These are phyloP conservation scores for Paracamarosporium sp. DNA, from an alignment of 2,329 filamentous ascomycete species.

Conservation along the genomic window DNA sequence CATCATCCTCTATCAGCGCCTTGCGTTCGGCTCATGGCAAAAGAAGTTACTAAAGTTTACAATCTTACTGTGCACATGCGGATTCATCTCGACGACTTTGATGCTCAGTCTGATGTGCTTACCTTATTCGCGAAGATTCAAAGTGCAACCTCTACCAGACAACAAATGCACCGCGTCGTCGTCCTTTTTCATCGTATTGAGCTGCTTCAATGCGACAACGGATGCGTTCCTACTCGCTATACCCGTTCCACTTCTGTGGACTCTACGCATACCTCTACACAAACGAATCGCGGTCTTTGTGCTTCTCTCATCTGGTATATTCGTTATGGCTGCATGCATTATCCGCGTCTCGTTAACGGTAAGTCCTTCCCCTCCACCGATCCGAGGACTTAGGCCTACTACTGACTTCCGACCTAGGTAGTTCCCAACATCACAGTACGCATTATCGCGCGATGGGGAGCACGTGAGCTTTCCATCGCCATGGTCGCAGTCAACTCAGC, in stretches of 20 bases:
- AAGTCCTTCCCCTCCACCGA: background rate
- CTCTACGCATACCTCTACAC: conserved; percentile 14
- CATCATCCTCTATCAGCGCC: conserved; percentile 17
- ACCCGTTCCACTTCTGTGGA: conserved; percentile 21
- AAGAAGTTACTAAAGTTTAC: conserved; percentile 13
- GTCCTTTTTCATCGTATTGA: conserved; percentile 14
- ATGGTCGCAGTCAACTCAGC: conserved; percentile 20
- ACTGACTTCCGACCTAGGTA: background rate
- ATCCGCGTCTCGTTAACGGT: conserved; percentile 18
- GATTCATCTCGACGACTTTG: conserved; percentile 8
- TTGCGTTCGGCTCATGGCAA: conserved; percentile 17
- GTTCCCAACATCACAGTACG: conserved; percentile 17
- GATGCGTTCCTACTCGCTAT: conserved; percentile 18
- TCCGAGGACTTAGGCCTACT: background rate
- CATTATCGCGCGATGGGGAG: conserved; percentile 20
- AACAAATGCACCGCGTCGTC: conserved; percentile 15
- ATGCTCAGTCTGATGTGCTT: conserved; percentile 15
- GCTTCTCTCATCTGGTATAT: conserved; percentile 18
- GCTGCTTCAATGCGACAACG: conserved; percentile 18
- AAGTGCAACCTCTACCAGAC: conserved; percentile 11
- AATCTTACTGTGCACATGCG: conserved; percentile 10
- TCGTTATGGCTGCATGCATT: conserved; percentile 20
- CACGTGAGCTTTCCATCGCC: conserved; percentile 19
- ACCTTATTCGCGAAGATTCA: conserved; percentile 10
- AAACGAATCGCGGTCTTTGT: conserved; percentile 15